Conservation (phyloP, 2,329 filamentous ascomycete species). For the Sclerotinia trifoliorum region DNA sequence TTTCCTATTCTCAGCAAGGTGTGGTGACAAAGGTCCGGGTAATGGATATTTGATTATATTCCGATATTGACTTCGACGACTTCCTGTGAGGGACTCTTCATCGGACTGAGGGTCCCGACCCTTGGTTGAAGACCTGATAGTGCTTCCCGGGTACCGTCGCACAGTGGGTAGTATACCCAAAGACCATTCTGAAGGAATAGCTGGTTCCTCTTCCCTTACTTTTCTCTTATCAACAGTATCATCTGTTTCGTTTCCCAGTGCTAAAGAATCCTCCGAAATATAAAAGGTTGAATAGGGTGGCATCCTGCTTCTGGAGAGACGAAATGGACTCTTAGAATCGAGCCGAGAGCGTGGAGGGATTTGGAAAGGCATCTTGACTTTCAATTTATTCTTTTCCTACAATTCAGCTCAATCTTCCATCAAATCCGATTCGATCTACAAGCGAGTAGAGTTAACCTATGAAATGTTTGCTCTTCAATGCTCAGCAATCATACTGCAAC, state of each 20-base stretch:
- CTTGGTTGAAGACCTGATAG: not conserved
- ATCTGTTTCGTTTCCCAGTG: not conserved
- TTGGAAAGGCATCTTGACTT: conserved; percentile 13
- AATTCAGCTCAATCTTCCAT: not conserved
- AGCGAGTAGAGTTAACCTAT: conserved; percentile 2
- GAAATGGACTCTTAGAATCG: conserved; percentile 9
- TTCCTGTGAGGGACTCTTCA: conserved; percentile 11
- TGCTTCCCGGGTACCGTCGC: not conserved
- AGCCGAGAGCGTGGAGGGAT: conserved; percentile 8
- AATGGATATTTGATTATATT: conserved; percentile 21
- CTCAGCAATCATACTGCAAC: not conserved
- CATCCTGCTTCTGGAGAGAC: conserved; percentile 11
- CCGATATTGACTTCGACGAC: not conserved
- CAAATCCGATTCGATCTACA: conserved; percentile 9
- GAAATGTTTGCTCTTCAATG: not conserved
- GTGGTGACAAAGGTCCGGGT: conserved; percentile 22
- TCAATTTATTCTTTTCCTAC: conserved; percentile 1
- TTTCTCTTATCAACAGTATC: not conserved
- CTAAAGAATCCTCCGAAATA: conserved; percentile 16
- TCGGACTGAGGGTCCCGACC: conserved; percentile 5
- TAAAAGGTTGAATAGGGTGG: conserved; percentile 19
- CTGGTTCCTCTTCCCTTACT: not conserved
- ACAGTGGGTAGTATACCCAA: not conserved
- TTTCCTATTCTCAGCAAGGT: conserved; percentile 25
- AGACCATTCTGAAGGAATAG: conserved; percentile 9